Evolutionary conservation across 352 stramenopile genomes (phyloP), one percentile per base, ranked within the genome.

Genomic region (Globisporangium echinulatum): DNA sequence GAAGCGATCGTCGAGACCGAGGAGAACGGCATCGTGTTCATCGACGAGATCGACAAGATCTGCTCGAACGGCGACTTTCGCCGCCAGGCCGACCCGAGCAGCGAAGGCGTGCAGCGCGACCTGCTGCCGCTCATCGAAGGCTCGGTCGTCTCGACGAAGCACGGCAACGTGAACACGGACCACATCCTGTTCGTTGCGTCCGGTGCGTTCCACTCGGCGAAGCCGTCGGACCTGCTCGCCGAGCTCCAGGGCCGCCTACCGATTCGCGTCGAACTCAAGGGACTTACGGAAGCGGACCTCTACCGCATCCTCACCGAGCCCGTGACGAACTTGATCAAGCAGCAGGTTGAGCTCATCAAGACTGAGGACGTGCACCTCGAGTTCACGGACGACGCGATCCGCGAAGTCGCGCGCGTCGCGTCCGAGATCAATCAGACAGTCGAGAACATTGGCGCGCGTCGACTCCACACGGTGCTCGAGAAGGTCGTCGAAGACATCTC

Each of bases 1-100:
- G 83, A 96, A 52, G 83, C 85, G 10, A 91, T 95, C 48, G 71
- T 71, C n/a, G 82, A 95, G 66, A 98, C 97, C 6, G 97, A 99
- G 70, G 94, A 99, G 78, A 98, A 96, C 59, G 97, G 97, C 13
- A 99, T 99, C 67, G 97, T 99, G 39, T 99, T 99, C 71, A 99
- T 99, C 64, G 97, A 99, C 75, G 97, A 99, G 71, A 99, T 99
- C 63, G 97, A 99, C 75, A 99, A 99, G 79, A 99, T 99, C 64
- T 98, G 96, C 69, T 98, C 95, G 47, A 94, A 86, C 38, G 92
- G 91, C 61, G 95, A 98, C 69, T 97, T 94, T 69, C 79, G 90
- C 58, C 79, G 90, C 49, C 87, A 88, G 13, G 95, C 96, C 0
- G 97, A 99, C 71, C 97, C 97, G 7, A 98, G 92, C 70, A 97